A percentile compares a stretch with the other conserved stretches of the same genome.
phyloP scores from a whole-genome alignment of 768 basidiomycete genomes.

The Psilocybe tampanensis region DNA sequence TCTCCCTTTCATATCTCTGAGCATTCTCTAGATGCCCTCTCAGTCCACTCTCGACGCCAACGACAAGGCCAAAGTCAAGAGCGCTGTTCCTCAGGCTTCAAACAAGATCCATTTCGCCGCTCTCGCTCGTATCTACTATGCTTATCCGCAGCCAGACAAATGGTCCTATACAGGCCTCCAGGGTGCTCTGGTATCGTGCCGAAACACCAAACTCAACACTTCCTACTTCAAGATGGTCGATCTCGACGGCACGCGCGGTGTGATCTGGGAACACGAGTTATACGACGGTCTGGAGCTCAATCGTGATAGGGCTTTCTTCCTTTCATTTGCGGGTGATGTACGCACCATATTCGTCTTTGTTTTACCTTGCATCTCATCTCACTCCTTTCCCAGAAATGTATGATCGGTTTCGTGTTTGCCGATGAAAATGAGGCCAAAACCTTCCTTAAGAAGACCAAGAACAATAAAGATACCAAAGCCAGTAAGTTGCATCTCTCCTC shows the following conservation, averaged over 20 bases:
- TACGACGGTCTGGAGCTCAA: constrained; percentile 81
- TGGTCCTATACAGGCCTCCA: constrained; percentile 91
- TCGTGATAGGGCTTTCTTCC: constrained; percentile 88
- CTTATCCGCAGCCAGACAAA: constrained; percentile 69
- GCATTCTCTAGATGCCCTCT: constrained; percentile 59
- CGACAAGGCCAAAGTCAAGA: constrained; percentile 80
- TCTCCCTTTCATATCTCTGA: not conserved
- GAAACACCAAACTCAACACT: constrained; percentile 57
- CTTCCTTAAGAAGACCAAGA: constrained; percentile 83
- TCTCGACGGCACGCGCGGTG: constrained; percentile 77
- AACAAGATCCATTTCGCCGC: constrained; percentile 86
- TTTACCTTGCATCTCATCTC: constrained; percentile 8
- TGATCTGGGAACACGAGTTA: constrained; percentile 93
- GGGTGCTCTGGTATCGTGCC: constrained; percentile 78
- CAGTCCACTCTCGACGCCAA: constrained; percentile 69
- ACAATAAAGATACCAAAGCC: constrained; percentile 61
- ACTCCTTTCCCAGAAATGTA: constrained; percentile 68
- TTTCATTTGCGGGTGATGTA: constrained; percentile 92
- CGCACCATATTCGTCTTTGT: constrained; percentile 40
- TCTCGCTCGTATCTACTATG: constrained; percentile 88
- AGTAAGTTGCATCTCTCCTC: constrained; percentile 34
- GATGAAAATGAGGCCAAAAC: constrained; percentile 83
- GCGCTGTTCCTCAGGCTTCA: constrained; percentile 50
- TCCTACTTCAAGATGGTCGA: constrained; percentile 83
- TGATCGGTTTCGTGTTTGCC: constrained; percentile 90